phyloP scores from a whole-genome alignment of 192 early-diverging fungal genomes.

The Backusella macrospora region DNA sequence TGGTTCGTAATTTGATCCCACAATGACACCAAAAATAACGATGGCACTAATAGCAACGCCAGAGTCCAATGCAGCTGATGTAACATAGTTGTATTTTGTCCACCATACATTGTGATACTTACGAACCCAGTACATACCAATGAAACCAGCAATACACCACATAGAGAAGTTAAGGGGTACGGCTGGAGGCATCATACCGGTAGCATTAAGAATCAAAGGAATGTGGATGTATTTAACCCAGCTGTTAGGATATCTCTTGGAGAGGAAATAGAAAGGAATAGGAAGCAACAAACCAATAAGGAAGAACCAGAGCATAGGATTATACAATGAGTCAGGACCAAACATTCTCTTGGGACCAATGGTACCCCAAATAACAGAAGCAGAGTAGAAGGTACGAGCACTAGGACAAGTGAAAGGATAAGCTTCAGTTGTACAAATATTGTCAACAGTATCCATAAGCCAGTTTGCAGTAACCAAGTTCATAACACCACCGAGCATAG shows the following conservation, averaged over 20 bases:
- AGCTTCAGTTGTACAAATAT: slow-evolving; percentile 44
- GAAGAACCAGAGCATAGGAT: slow-evolving; percentile 47
- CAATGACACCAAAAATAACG: slow-evolving; percentile 48
- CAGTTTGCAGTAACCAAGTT: slow-evolving; percentile 52
- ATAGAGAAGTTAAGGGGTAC: slow-evolving; percentile 49
- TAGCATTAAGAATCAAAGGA: slow-evolving; percentile 56
- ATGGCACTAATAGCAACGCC: slow-evolving; percentile 47
- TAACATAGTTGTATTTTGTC: slow-evolving; percentile 70
- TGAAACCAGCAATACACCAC: slow-evolving; percentile 50
- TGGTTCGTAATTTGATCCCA: slow-evolving; percentile 31
- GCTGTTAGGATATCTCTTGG: slow-evolving; percentile 51
- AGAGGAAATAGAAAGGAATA: slow-evolving; percentile 56
- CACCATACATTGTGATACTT: slow-evolving; percentile 59
- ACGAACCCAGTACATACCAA: slow-evolving; percentile 58
- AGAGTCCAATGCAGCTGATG: slow-evolving; percentile 62
- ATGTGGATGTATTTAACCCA: slow-evolving; percentile 59
- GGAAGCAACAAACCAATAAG: slow-evolving; percentile 59
- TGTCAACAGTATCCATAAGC: slow-evolving; percentile 46
- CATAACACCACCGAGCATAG: slow-evolving; percentile 56
- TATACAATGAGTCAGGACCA: slow-evolving; percentile 44
- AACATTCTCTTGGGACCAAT: slow-evolving; percentile 74
- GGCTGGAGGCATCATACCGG: slow-evolving; percentile 59
- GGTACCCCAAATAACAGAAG: slow-evolving; percentile 77
- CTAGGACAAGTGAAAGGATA: slow-evolving; percentile 53
- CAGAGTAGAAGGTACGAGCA: slow-evolving; percentile 63